Conservation (phyloP, 805 yeast genomes). For the Candida incommunis region DNA sequence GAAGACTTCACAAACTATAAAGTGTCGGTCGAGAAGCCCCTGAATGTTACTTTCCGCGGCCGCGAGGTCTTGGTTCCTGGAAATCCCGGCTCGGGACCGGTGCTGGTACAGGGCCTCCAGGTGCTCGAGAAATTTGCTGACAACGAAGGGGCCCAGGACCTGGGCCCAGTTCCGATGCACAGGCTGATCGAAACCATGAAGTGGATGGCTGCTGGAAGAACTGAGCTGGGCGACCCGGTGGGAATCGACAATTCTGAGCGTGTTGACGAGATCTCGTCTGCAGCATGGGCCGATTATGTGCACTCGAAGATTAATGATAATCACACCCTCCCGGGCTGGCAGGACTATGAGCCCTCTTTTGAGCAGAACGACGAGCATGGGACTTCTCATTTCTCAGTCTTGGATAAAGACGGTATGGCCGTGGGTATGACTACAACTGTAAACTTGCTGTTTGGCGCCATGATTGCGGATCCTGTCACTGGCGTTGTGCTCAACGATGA, state of each 20-base stretch:
- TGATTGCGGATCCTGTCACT: slow-evolving; percentile 65
- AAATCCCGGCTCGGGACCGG: slow-evolving; percentile 79
- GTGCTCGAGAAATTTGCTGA: slow-evolving; percentile 37
- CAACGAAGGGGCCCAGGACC: slow-evolving; percentile 26
- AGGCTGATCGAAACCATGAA: slow-evolving; percentile 76
- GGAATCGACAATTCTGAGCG: slow-evolving; percentile 21
- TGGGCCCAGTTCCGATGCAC: slow-evolving; percentile 39
- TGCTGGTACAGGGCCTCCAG: slow-evolving; percentile 59
- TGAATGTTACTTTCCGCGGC: slow-evolving; percentile 28
- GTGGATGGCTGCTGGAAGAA: slow-evolving; percentile 80
- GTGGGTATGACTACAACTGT: slow-evolving; percentile 83
- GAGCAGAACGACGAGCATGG: slow-evolving; percentile 76
- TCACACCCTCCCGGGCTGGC: slow-evolving; percentile 46
- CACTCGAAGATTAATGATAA: slow-evolving; percentile 36
- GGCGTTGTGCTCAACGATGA: slow-evolving; percentile 78
- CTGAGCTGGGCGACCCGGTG: slow-evolving; percentile 65
- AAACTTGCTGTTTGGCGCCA: slow-evolving; percentile 69
- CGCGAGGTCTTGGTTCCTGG: slow-evolving; percentile 40
- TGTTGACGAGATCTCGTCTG: slow-evolving; percentile 31
- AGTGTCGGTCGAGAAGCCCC: slow-evolving; percentile 31
- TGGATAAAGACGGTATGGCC: slow-evolving; percentile 63
- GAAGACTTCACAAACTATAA: slow-evolving; percentile 57
- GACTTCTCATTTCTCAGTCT: slow-evolving; percentile 72
- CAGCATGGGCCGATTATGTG: slow-evolving; percentile 45
- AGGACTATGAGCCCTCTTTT: slow-evolving; percentile 64